Percentiles rank a stretch among this genome's conserved stretches.
These are phyloP conservation scores for Lyophyllum atratum DNA, from an alignment of 768 basidiomycete species.

Conservation along the genomic window DNA sequence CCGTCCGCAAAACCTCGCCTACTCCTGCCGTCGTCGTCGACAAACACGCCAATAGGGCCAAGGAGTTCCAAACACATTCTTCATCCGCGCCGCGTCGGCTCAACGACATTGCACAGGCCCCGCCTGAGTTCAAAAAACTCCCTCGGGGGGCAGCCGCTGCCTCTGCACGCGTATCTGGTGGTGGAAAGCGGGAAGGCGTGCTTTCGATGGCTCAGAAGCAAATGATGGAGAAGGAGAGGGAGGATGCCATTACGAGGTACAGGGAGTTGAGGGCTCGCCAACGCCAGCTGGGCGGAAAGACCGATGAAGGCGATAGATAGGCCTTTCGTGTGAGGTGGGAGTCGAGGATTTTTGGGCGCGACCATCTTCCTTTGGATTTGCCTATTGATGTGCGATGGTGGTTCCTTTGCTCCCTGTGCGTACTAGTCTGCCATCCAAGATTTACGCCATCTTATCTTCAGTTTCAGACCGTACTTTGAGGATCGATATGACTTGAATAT, in stretches of 20 bases:
- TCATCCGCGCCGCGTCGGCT: constrained; percentile 59
- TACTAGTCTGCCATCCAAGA: not conserved
- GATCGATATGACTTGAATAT: too few relatives aligned
- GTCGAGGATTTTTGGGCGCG: not conserved
- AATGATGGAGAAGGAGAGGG: constrained; percentile 78
- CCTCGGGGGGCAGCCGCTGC: constrained; percentile 25
- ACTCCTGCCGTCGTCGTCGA: constrained; percentile 14
- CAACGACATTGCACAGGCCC: constrained; percentile 27
- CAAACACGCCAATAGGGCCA: constrained; percentile 29
- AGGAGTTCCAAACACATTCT: constrained; percentile 52
- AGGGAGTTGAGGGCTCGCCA: constrained; percentile 65
- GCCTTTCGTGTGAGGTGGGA: too few relatives aligned
- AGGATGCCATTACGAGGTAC: constrained; percentile 67
- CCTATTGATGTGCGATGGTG: not conserved
- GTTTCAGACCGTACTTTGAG: not conserved
- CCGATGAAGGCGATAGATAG: constrained; percentile 14
- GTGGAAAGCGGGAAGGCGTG: constrained; percentile 43
- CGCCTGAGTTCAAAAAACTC: constrained; percentile 28
- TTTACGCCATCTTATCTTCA: not conserved
- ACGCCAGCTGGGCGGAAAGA: constrained; percentile 20
- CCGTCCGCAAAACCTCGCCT: constrained; percentile 7
- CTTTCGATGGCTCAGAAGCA: constrained; percentile 75
- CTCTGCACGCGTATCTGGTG: constrained; percentile 16
- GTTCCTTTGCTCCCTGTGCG: not conserved
- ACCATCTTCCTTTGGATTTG: not conserved